Conservation (phyloP, 306 rosid species). For the Prinsepia uniflora region DNA sequence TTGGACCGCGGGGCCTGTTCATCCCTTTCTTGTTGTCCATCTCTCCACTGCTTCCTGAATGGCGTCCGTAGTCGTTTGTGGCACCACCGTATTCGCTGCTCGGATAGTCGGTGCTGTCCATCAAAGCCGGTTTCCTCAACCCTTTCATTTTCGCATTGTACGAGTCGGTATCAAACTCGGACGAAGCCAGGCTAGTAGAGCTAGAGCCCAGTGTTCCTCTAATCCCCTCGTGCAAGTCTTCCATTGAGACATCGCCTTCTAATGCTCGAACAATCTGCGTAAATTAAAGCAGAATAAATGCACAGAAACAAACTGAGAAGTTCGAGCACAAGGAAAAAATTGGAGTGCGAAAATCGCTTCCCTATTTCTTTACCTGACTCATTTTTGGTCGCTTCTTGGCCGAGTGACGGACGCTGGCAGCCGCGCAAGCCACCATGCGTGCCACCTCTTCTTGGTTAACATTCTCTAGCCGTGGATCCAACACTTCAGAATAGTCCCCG, state of each 20-base stretch:
- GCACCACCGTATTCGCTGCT: slow-evolving; percentile 67
- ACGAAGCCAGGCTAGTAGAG: slow-evolving; percentile 15
- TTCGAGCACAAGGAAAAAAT: neutral
- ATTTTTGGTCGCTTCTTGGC: slow-evolving; percentile 70
- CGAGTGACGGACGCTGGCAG: slow-evolving; percentile 59
- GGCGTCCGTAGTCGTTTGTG: slow-evolving; percentile 27
- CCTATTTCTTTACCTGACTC: slow-evolving; percentile 57
- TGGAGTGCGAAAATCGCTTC: neutral
- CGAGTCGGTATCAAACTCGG: slow-evolving; percentile 37
- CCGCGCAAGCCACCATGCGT: slow-evolving; percentile 79
- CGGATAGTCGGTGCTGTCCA: slow-evolving; percentile 27
- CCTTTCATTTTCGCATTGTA: slow-evolving; percentile 57
- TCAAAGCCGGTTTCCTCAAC: slow-evolving; percentile 40
- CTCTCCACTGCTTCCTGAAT: neutral
- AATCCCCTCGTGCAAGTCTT: slow-evolving; percentile 50
- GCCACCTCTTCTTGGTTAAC: slow-evolving; percentile 44
- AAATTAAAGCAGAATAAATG: neutral
- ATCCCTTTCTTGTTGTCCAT: neutral
- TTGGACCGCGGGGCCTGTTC: neutral
- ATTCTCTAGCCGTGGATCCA: slow-evolving; percentile 54
- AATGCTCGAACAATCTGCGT: slow-evolving; percentile 63
- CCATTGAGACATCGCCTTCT: slow-evolving; percentile 74
- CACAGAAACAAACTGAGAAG: neutral
- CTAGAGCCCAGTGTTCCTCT: slow-evolving; percentile 8
- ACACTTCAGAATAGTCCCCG: slow-evolving; percentile 44